A percentile compares a stretch with the other conserved stretches of the same genome.
phyloP scores from a whole-genome alignment of 2,329 filamentous ascomycete species.

The Colletotrichum sp. region DNA sequence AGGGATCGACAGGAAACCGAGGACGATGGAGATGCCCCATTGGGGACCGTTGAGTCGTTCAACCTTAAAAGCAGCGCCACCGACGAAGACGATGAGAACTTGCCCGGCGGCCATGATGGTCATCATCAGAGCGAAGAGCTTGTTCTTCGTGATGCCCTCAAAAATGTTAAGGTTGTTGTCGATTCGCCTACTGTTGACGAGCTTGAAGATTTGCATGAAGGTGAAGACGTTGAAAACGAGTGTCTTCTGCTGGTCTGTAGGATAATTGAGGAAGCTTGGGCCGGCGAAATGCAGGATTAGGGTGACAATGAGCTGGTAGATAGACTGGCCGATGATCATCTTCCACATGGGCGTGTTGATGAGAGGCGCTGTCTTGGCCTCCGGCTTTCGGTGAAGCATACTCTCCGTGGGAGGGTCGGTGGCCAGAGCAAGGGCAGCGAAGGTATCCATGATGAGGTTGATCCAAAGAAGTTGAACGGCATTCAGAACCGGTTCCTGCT shows the following conservation, averaged over 20 bases:
- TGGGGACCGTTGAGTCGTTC: slow-evolving; percentile 61
- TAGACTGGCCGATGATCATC: slow-evolving; percentile 83
- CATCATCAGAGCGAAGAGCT: slow-evolving; percentile 74
- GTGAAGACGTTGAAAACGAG: slow-evolving; percentile 85
- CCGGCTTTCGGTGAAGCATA: slow-evolving; percentile 75
- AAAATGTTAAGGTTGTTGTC: slow-evolving; percentile 81
- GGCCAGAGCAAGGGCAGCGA: slow-evolving; percentile 77
- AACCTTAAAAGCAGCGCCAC: slow-evolving; percentile 65
- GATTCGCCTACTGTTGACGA: slow-evolving; percentile 75
- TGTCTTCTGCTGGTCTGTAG: slow-evolving; percentile 53
- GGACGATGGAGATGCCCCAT: slow-evolving; percentile 73
- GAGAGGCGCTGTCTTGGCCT: slow-evolving; percentile 74
- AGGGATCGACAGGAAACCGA: slow-evolving; percentile 70
- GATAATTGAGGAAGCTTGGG: slow-evolving; percentile 56
- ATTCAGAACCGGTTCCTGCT: slow-evolving; percentile 72
- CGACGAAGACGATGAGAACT: slow-evolving; percentile 74
- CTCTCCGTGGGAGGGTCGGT: slow-evolving; percentile 74
- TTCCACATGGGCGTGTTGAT: slow-evolving; percentile 86
- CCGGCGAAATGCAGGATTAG: slow-evolving; percentile 73
- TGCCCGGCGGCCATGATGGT: slow-evolving; percentile 74
- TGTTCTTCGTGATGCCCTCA: slow-evolving; percentile 70
- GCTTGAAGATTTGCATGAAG: slow-evolving; percentile 86
- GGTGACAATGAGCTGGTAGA: slow-evolving; percentile 75
- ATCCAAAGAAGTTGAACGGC: slow-evolving; percentile 86
- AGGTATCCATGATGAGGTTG: slow-evolving; percentile 86